Evolutionary conservation across 108 stramenopile species (phyloP).

Genomic region (Hondaea fermentalgiana): DNA sequence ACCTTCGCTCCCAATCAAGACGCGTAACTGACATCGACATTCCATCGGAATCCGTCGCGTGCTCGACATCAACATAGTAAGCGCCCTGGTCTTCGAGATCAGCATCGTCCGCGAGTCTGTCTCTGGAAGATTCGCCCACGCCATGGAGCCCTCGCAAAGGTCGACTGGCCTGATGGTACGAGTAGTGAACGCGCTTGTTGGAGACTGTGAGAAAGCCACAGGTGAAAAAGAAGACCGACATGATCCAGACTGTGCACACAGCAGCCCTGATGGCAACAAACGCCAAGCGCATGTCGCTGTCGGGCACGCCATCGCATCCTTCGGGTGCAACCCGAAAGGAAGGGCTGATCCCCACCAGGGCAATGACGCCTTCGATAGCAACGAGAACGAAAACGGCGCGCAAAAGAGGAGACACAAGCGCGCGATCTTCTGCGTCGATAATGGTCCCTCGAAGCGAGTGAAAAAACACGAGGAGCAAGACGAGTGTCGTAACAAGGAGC

Average conservation of each 20-base stretch:
- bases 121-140: background rate
- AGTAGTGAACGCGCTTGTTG: background rate
- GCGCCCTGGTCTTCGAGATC: background rate
- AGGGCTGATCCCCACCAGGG: background rate
- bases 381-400: background rate
- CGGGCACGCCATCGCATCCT: background rate
- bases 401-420: background rate
- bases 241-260: background rate
- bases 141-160: background rate
- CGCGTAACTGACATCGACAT: background rate
- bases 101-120: background rate
- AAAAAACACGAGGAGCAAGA: background rate
- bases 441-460: conserved; percentile 9
- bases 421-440: background rate
- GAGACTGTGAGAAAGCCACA: background rate
- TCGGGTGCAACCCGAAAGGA: background rate
- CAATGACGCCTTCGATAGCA: background rate
- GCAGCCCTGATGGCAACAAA: background rate
- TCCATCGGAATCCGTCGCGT: background rate
- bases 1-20: background rate
- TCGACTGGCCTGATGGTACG: background rate
- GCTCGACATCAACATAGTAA: background rate
- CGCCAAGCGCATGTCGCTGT: background rate
- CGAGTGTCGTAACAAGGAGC: background rate
- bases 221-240: background rate